Evolutionary conservation across 2,329 filamentous ascomycete genomes (phyloP).

Genomic region (Dryadomyces quercivorus): DNA sequence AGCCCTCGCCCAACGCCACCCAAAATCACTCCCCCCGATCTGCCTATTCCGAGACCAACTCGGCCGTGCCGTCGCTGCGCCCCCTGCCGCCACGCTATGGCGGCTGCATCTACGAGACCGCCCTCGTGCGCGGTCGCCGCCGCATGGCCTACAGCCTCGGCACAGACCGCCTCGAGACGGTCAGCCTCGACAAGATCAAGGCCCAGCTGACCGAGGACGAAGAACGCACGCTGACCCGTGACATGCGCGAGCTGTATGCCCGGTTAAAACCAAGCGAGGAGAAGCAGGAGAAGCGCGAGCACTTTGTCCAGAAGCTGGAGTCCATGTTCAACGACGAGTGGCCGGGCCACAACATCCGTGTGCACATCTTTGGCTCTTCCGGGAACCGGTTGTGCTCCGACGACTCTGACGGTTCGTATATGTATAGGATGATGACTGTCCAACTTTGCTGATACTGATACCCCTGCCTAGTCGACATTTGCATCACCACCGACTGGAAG

Average conservation of each 20-base stretch:
- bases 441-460: neutral
- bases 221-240: constrained; percentile 61
- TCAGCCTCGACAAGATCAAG: constrained; percentile 61
- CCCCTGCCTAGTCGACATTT: constrained; percentile 73
- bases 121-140: constrained; percentile 66
- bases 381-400: constrained; percentile 90
- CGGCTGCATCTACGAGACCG: constrained; percentile 81
- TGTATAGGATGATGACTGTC: neutral
- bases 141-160: constrained; percentile 88
- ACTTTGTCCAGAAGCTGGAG: constrained; percentile 78
- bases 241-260: constrained; percentile 78
- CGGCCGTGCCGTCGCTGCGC: constrained; percentile 55
- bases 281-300: constrained; percentile 62
- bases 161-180: constrained; percentile 61
- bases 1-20: constrained; percentile 66
- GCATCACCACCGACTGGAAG: constrained; percentile 85
- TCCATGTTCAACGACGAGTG: constrained; percentile 80
- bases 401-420: constrained; percentile 82
- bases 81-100: constrained; percentile 46
- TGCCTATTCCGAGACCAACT: constrained; percentile 78
- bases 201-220: constrained; percentile 58
- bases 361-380: constrained; percentile 95
- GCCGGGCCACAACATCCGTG: constrained; percentile 80
- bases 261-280: constrained; percentile 70
- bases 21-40: constrained; percentile 80